Conservation (phyloP, 139 green algal species). For the Axilococcus clingmanii region DNA sequence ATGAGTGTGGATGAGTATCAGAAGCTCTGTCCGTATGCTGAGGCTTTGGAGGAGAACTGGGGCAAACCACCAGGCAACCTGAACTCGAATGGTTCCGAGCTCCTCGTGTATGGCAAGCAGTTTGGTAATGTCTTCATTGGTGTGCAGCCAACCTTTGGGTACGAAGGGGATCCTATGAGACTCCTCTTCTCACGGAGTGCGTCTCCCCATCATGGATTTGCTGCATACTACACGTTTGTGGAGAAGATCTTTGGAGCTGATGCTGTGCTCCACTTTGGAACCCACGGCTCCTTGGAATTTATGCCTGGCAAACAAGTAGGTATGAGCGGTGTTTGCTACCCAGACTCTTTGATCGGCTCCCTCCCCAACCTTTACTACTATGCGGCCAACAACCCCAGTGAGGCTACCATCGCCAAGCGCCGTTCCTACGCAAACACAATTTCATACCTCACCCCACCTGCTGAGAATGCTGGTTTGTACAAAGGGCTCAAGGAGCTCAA, state of each 20-base stretch:
- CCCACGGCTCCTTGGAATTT: conserved; percentile 98
- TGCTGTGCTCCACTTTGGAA: conserved; percentile 98
- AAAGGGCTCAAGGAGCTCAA: conserved; percentile 80
- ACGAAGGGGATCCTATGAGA: conserved; percentile 98
- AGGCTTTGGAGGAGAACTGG: conserved; percentile 98
- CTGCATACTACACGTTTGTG: conserved; percentile 98
- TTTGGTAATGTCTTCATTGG: conserved; percentile 99
- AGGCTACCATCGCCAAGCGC: conserved; percentile 99
- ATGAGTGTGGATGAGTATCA: conserved; percentile 88
- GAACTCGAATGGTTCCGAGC: conserved; percentile 94
- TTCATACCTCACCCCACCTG: conserved; percentile 96
- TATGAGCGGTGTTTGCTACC: conserved; percentile 96
- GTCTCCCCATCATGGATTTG: conserved; percentile 97
- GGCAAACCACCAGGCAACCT: conserved; percentile 89
- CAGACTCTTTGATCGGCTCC: conserved; percentile 90
- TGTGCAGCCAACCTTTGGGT: conserved; percentile 98
- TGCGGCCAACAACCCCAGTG: conserved; percentile 97
- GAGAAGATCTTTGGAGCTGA: conserved; percentile 94
- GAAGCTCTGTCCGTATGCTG: conserved; percentile 80
- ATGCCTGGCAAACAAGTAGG: conserved; percentile 99
- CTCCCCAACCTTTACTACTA: conserved; percentile 99
- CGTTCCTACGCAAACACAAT: conserved; percentile 99
- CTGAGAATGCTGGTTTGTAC: conserved; percentile 95
- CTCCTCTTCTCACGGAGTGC: conserved; percentile 92
- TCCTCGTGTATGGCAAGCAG: conserved; percentile 93